phyloP scores from a whole-genome alignment of 768 basidiomycete species.

The Kwoniella dendrophila region DNA sequence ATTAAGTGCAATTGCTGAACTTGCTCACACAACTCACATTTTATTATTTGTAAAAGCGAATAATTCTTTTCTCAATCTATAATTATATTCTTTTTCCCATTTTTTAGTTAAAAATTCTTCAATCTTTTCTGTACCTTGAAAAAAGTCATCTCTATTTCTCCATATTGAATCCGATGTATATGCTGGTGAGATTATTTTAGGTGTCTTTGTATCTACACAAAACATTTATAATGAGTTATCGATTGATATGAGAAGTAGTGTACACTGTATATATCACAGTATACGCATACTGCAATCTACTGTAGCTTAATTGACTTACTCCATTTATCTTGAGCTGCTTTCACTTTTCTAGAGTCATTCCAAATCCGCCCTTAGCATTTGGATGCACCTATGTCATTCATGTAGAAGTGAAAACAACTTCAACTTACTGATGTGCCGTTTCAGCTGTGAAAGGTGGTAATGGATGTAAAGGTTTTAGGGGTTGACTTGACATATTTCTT shows the following conservation, averaged over 20 bases:
- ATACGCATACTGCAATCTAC: neutral
- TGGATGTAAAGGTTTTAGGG: constrained; percentile 8
- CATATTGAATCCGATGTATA: constrained; percentile 64
- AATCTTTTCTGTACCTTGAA: constrained; percentile 59
- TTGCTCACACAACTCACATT: constrained; percentile 54
- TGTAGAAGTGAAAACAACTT: neutral
- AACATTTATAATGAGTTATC: neutral
- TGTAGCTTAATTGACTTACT: constrained; percentile 43
- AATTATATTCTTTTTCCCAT: constrained; percentile 63
- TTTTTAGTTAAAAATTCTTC: constrained; percentile 61
- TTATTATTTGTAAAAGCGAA: constrained; percentile 63
- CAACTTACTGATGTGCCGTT: constrained; percentile 40
- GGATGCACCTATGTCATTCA: neutral
- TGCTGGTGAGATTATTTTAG: constrained; percentile 57
- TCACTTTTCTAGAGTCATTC: constrained; percentile 58
- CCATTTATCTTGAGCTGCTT: constrained; percentile 63
- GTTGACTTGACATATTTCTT: neutral
- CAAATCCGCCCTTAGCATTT: neutral
- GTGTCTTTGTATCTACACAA: constrained; percentile 36
- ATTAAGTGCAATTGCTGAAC: no score
- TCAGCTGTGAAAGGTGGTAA: constrained; percentile 44
- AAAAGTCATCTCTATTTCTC: constrained; percentile 64
- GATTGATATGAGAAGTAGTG: no score
- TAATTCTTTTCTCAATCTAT: constrained; percentile 62
- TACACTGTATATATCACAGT: no score